A percentile compares a stretch with the other conserved stretches of the same genome.
Conservation (phyloP, 495 filamentous ascomycete genomes). For the Annulohypoxylon bovei region DNA sequence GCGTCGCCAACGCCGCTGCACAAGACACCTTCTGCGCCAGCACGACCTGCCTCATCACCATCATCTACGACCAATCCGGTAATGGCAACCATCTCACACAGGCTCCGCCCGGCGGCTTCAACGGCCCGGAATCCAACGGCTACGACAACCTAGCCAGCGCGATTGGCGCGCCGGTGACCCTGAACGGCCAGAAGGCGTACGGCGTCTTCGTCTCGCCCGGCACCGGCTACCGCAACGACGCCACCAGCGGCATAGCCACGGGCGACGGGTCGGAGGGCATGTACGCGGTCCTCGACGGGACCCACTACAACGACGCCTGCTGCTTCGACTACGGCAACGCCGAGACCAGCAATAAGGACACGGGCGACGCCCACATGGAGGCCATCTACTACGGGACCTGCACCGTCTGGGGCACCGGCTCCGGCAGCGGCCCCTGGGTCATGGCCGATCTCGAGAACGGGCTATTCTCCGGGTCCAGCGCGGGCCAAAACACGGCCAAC, state of each 20-base stretch:
- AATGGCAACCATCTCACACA: slow-evolving; percentile 1
- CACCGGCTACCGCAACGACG: slow-evolving; percentile 3
- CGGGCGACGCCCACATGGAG: slow-evolving; percentile 2
- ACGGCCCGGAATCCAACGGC: neutral
- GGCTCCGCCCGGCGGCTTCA: neutral
- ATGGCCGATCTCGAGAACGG: slow-evolving; percentile 4
- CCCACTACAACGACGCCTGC: neutral
- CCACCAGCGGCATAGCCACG: neutral
- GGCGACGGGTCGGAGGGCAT: slow-evolving; percentile 4
- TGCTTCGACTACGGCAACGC: slow-evolving; percentile 3
- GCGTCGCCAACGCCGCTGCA: neutral
- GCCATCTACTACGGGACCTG: neutral
- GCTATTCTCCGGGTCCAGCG: neutral
- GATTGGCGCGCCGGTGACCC: neutral
- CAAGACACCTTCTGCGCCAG: slow-evolving; percentile 7
- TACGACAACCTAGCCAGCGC: neutral
- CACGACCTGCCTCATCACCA: slow-evolving; percentile 8
- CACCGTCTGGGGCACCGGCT: neutral
- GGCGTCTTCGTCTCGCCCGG: neutral
- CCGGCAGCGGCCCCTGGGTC: neutral
- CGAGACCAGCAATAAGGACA: neutral
- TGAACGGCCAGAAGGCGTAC: neutral
- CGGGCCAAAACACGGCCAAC: neutral
- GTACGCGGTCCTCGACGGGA: neutral
- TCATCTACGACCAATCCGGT: slow-evolving; percentile 2